phyloP scores from a whole-genome alignment of 768 basidiomycete species.

The Cystofilobasidium bisporidii region DNA sequence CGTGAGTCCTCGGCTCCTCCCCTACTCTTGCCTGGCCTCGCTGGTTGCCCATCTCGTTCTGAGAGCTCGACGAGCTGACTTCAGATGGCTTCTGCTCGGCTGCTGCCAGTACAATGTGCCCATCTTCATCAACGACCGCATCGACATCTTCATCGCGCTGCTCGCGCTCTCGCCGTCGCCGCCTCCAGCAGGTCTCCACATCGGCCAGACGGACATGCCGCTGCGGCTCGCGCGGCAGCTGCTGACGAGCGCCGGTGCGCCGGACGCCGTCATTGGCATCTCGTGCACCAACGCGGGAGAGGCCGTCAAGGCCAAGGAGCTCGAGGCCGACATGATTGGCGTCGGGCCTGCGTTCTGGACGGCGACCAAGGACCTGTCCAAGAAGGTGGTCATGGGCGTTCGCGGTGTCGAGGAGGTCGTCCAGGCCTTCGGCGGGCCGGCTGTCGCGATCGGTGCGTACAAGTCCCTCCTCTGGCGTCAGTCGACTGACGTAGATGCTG shows the following conservation, averaged over 20 bases:
- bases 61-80: background rate
- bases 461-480: background rate
- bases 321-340: conserved; percentile 73
- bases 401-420: conserved; percentile 62
- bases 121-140: conserved; percentile 58
- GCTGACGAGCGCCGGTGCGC: conserved; percentile 45
- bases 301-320: conserved; percentile 51
- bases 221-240: conserved; percentile 55
- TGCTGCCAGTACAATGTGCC: conserved; percentile 65
- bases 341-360: conserved; percentile 79
- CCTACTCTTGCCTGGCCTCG: background rate
- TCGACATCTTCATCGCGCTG: conserved; percentile 70
- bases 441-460: conserved; percentile 72
- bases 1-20: conserved; percentile 32
- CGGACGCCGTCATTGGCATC: conserved; percentile 64
- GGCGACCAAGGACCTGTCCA: conserved; percentile 58
- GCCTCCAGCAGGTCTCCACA: conserved; percentile 58
- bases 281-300: conserved; percentile 64
- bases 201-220: conserved; percentile 82
- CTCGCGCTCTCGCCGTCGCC: conserved; percentile 5
- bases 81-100: too few relatives aligned
- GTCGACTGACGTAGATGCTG: background rate
- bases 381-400: conserved; percentile 54
- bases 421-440: conserved; percentile 54
- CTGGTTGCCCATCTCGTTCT: background rate